Conservation (phyloP, 2,329 filamentous ascomycete species). For the Ceratocystis cubensis region DNA sequence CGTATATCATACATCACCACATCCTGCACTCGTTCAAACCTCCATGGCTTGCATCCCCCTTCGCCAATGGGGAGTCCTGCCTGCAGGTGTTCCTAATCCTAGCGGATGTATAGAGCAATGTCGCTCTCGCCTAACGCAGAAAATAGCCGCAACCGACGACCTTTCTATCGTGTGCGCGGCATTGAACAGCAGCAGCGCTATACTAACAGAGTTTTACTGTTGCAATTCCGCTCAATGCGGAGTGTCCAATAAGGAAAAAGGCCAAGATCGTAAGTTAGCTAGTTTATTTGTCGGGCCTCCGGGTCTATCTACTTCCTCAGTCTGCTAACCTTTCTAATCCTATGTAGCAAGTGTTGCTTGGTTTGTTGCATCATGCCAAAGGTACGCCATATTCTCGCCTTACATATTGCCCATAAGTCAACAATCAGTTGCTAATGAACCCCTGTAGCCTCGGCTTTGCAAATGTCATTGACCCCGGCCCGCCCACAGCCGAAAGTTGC, state of each 20-base stretch:
- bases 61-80: background rate
- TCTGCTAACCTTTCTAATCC: background rate
- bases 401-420: background rate
- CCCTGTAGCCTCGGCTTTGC: slow-evolving; percentile 16
- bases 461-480: slow-evolving; percentile 18
- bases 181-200: background rate
- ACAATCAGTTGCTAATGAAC: background rate
- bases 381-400: slow-evolving; percentile 13
- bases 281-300: background rate
- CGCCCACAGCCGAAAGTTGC: slow-evolving; percentile 7
- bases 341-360: slow-evolving; percentile 20
- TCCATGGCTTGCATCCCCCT: slow-evolving; percentile 1
- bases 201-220: slow-evolving; percentile 20
- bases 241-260: slow-evolving; percentile 16
- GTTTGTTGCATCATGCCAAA: slow-evolving; percentile 19
- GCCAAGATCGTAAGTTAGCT: slow-evolving; percentile 20
- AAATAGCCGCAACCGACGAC: slow-evolving; percentile 15
- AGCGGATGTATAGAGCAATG: slow-evolving; percentile 18
- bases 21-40: background rate
- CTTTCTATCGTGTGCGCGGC: slow-evolving; percentile 13
- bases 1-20: background rate
- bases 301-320: background rate
- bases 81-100: slow-evolving; percentile 21
- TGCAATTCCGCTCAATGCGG: slow-evolving; percentile 21
- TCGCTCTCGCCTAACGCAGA: slow-evolving; percentile 16